A percentile compares a stretch with the other conserved stretches of the same genome.
phyloP scores from a whole-genome alignment of 257 asterid genomes.

The Capsicum chinense region DNA sequence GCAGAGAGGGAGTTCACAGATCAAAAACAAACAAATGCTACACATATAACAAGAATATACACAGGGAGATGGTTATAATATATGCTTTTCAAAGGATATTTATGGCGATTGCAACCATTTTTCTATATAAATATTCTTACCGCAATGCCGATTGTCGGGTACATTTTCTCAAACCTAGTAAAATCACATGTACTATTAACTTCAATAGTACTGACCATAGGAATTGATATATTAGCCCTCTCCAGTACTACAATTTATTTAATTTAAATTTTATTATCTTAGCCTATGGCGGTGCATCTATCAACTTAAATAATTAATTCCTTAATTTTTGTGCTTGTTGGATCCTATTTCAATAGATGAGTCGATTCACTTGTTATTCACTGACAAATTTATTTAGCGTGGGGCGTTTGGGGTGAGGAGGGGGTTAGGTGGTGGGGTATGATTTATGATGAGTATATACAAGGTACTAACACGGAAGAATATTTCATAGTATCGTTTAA shows the following conservation, averaged over 20 bases:
- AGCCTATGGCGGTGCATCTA: background rate
- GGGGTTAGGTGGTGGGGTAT: no score
- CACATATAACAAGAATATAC: conserved; percentile 33
- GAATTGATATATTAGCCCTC: background rate
- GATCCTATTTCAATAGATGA: background rate
- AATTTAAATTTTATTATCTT: background rate
- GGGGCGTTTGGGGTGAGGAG: no score
- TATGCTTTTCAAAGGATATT: conserved; percentile 24
- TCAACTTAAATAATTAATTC: background rate
- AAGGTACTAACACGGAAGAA: background rate
- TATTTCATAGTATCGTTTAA: background rate
- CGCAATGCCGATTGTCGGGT: conserved; percentile 27
- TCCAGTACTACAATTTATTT: conserved; percentile 17
- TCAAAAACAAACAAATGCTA: conserved; percentile 31
- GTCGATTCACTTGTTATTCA: background rate
- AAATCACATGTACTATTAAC: background rate
- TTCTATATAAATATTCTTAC: background rate
- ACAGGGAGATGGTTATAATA: conserved; percentile 8
- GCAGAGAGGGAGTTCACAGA: conserved; percentile 24
- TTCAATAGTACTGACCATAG: background rate
- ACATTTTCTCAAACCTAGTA: background rate
- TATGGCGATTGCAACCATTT: conserved; percentile 11
- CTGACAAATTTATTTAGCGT: background rate
- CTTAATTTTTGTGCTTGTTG: background rate
- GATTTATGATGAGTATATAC: background rate